Base-by-base conservation (phyloP, 768 basidiomycete genomes). In the Boletus vinaceobasis region DNA sequence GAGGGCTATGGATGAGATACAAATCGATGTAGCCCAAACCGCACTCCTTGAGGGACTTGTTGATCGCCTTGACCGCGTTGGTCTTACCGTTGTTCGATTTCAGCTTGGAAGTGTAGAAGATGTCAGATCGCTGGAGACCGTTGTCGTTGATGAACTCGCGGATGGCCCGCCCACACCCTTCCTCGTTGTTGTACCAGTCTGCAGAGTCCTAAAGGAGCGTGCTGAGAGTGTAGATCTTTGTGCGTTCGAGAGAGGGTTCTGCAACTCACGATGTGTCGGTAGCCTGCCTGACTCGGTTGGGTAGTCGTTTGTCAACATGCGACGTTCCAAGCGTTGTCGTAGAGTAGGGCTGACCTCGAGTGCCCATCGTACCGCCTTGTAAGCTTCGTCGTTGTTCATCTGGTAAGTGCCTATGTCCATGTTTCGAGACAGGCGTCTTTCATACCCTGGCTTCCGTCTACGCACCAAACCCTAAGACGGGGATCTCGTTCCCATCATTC, bases 61-160 rank as follows among this genome's bases (percentile, higher is more conserved):
- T 64, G 56, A 88, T 82, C 35, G 77, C 70, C 50, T 77, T 73
- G 53, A 69, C 74, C 23, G 78, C 76, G 64, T 84, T 82, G 26
- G 78, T 77, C 38, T 72, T 44, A 8, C 55, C 55, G 9, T 46
- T 64, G 68, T 88, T 89, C 48, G 68, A 57, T 70, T 77, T 85
- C 47, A 87, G 75, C 70, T 90, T 88, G 19, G 85, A 87, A 31
- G 85, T 87, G 68, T 81, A 86, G 74, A 82, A 87, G 61, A 92
- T 77, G 19, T 79, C 46, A 82, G 48, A 52, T 35, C 39, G 36
- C 17, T 53, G 79, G 10, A 77, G 77, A 49, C 71, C 71, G n/a
- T 77, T 67, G 43, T 68, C 65, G 10, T 68, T 60, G 67, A 80
- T 78, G 62, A 82, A 86, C 58, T 79, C 78, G 52, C 71, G 71